Evolutionary conservation across 108 stramenopile genomes (phyloP), one percentile per base, ranked within the genome.

Genomic region (Cyclotella kingstonii): DNA sequence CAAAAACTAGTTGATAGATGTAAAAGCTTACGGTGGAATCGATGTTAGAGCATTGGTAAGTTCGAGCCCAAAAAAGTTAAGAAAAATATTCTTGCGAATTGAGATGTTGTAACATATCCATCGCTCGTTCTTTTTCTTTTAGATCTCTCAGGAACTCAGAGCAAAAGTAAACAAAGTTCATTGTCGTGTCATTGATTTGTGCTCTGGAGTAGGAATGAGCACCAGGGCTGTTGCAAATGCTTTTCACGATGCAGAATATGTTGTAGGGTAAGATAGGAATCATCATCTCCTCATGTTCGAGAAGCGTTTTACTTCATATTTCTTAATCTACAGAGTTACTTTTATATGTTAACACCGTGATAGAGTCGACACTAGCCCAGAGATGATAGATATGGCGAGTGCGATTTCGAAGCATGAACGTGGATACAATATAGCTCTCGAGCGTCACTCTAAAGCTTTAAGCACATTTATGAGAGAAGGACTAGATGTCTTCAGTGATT

Each of bases 141-240:
- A 71, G 63, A 66, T 79, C 54, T 59, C 82, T 22, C 25, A 66
- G 15, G 75, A 83, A 36, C 75, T 83, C 19, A 42, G 58, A 21
- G 21, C 48, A 10, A 47, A 36, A 40, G 65, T 81, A n/a, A 62
- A 76, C n/a, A 70, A 73, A 22, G 58, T 56, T 18, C 54, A 59
- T 10, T 70, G 81, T 22, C 53, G 72, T 21, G 80, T 92, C 12
- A 61, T 81, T 12, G 91, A 92, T 61, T 57, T 92, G 42, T 83
- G 85, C 47, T 88, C 87, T 46, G 91, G 91, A 36, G 91, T 92
- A 9, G 91, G 91, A 8, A 82, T 89, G 36, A 84, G 82, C 38
- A 92, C 91, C 19, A 68, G 91, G 5, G 84, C 85, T 12, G 55
- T 92, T 5, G 64, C 54, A 33, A 68, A 81, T 10, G 80, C 85